phyloP scores from a whole-genome alignment of 306 rosid genomes.

The Castanopsis chinensis region DNA sequence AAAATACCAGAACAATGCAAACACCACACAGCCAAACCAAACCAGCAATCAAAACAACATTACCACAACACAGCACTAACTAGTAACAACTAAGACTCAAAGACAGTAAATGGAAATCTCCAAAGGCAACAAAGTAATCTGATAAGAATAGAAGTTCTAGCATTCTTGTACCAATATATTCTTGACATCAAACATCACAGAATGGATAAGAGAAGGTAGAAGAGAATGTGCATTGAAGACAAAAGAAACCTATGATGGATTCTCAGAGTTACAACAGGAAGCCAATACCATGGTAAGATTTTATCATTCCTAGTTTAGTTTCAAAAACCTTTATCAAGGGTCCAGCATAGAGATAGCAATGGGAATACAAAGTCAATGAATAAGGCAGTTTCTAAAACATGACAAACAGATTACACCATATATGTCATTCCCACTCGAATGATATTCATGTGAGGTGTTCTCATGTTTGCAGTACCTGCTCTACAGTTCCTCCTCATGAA shows the following conservation, averaged over 20 bases:
- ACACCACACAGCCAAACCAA: no score
- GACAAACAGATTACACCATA: constrained; percentile 56
- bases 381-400: background rate
- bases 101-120: no score
- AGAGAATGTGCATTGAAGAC: background rate
- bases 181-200: background rate
- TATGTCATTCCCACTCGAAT: constrained; percentile 89
- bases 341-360: constrained; percentile 4
- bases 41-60: no score
- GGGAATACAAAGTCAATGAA: background rate
- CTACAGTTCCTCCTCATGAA: constrained; percentile 88
- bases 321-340: background rate
- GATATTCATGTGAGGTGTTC: constrained; percentile 90
- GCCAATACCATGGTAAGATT: constrained; percentile 1
- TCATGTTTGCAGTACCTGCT: constrained; percentile 81
- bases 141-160: no score
- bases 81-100: no score
- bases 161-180: no score
- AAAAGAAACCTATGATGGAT: background rate
- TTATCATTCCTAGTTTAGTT: background rate
- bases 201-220: background rate
- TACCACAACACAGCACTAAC: no score
- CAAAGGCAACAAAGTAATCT: no score
- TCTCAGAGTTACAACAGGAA: background rate
- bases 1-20: no score